Evolutionary conservation across 768 basidiomycete species (phyloP), one percentile per base, ranked within the genome.

Genomic region (Tricholoma matsutake): DNA sequence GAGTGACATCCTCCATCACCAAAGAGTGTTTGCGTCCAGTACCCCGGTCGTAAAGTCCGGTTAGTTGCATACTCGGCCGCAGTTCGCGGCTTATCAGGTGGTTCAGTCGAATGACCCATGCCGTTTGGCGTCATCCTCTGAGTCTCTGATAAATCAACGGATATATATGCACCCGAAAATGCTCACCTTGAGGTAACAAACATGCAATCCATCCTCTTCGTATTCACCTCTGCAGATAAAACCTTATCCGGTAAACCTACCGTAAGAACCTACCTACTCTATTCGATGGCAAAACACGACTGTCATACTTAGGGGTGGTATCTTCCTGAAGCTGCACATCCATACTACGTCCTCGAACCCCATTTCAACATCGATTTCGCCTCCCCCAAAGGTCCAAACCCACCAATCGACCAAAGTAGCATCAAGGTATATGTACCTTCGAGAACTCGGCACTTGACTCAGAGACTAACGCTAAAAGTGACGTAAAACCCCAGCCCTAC

Each of bases 291-390:
- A 51, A 49, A 3, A 31, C 20, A 16, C 20, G 8, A 57, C 58
- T 14, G 32, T n/a, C 8, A n/a, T 31, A 29, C 49, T 29, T 60
- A 88, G 87, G 89, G 90, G 20, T 91, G 86, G 86, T 92, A 85
- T 72, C 79, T 91, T 31, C 87, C 89, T 5, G 91, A 94, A 70
- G 85, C 85, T 11, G 87, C 87, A 0, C 89, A 90, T 69, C 88
- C 88, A 1, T 89, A 87, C 73, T 87, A 85, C 67, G 71, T 79
- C 58, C 76, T 87, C 31, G 68, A 71, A 3, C 80, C 82, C 20
- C 76, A 83, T 59, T 78, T 75, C 65, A 74, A 72, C 34, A 81
- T 89, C 66, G 84, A 83, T 57, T 85, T 86, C 63, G 87, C 86
- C 1, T 76, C 85, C 1, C 86, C 86, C 8, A 72, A 72, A 9